Conservation (phyloP, 2,329 filamentous ascomycete species). For the Aspergillus pseudoterreus region DNA sequence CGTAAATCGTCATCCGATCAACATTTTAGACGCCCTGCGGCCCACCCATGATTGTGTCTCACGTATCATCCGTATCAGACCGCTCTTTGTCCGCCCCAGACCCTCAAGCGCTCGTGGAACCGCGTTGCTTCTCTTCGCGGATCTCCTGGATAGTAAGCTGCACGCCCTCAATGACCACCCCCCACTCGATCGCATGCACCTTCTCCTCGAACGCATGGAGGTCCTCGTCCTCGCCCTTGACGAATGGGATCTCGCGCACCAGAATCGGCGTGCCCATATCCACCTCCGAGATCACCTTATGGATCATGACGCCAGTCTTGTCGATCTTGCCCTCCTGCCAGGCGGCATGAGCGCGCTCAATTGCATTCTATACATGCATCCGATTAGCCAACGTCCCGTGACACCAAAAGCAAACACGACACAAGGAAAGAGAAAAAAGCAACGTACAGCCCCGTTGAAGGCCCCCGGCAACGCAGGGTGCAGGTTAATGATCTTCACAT, state of each 20-base stretch:
- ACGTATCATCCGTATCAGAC: neutral
- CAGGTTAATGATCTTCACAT: slow-evolving; percentile 73
- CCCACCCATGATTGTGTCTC: neutral
- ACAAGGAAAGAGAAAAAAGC: neutral
- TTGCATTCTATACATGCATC: slow-evolving; percentile 52
- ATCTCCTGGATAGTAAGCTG: slow-evolving; percentile 33
- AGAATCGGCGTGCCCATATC: slow-evolving; percentile 75
- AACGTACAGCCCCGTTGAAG: slow-evolving; percentile 65
- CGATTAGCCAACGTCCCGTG: neutral
- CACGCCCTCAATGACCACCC: slow-evolving; percentile 71
- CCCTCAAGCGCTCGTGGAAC: neutral
- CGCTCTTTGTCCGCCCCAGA: neutral
- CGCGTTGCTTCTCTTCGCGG: slow-evolving; percentile 17
- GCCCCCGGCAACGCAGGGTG: slow-evolving; percentile 72
- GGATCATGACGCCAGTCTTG: slow-evolving; percentile 79
- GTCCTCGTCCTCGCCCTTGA: slow-evolving; percentile 58
- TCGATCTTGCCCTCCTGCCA: slow-evolving; percentile 65
- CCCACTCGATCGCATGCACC: slow-evolving; percentile 74
- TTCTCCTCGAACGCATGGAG: slow-evolving; percentile 65
- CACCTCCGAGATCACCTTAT: slow-evolving; percentile 77
- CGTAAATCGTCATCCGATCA: neutral
- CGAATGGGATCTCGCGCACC: slow-evolving; percentile 63
- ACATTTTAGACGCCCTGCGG: neutral
- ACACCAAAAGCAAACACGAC: neutral
- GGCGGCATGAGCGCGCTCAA: slow-evolving; percentile 72